Evolutionary conservation across 2,329 filamentous ascomycete species (phyloP).

Genomic region (Bipolaris zeicola): DNA sequence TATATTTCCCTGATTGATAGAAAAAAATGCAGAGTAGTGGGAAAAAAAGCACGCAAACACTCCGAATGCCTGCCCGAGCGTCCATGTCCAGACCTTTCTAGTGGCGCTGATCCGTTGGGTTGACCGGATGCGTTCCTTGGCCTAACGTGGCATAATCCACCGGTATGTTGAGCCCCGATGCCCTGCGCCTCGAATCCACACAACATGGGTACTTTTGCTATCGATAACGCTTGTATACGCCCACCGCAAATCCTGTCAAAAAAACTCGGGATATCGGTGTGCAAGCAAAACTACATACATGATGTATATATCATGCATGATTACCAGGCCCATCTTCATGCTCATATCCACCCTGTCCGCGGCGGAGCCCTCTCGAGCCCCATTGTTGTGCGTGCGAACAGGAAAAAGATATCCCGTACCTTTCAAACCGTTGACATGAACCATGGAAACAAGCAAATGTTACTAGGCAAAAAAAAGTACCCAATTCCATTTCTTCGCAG

Average conservation of each 20-base stretch:
- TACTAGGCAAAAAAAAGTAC: neutral
- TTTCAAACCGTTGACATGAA: neutral
- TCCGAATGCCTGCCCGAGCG: slow-evolving; percentile 6
- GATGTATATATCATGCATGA: neutral
- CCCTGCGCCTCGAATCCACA: slow-evolving; percentile 5
- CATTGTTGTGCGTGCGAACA: neutral
- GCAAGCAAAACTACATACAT: neutral
- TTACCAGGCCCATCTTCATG: neutral
- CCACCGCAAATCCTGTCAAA: neutral
- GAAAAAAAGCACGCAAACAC: slow-evolving; percentile 7
- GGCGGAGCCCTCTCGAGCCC: neutral
- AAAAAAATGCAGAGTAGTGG: neutral
- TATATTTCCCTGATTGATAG: slow-evolving; percentile 8
- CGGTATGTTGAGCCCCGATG: slow-evolving; percentile 1
- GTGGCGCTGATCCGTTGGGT: slow-evolving; percentile 14
- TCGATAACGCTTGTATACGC: neutral
- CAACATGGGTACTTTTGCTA: neutral
- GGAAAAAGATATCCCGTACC: neutral
- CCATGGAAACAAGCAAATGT: slow-evolving; percentile 8
- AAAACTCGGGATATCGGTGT: neutral
- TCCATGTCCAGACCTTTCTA: slow-evolving; percentile 10
- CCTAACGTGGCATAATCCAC: slow-evolving; percentile 12
- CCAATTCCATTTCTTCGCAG: neutral
- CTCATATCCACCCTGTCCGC: neutral
- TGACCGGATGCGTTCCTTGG: slow-evolving; percentile 10